phyloP scores from a whole-genome alignment of 768 basidiomycete species.

The Suillus paluster region DNA sequence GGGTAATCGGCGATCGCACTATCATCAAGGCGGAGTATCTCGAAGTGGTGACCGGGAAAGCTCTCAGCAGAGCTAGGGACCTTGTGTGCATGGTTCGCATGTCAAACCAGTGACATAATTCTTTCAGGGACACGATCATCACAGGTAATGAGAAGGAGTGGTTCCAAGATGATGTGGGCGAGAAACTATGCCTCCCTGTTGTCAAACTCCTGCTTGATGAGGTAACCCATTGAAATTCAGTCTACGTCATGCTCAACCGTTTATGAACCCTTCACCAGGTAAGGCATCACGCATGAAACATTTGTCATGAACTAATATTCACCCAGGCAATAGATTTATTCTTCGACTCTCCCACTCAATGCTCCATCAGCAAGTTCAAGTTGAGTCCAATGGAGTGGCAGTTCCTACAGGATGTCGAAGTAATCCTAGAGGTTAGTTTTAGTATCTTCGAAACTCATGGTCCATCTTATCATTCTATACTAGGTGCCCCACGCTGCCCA shows the following conservation, averaged over 20 bases:
- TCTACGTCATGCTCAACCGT: constrained; percentile 38
- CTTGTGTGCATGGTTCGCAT: too few relatives aligned
- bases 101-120: too few relatives aligned
- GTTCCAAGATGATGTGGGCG: not conserved
- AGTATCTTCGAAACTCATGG: not conserved
- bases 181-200: not conserved
- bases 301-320: not conserved
- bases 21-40: too few relatives aligned
- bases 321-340: constrained; percentile 11
- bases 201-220: constrained; percentile 33
- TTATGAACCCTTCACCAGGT: constrained; percentile 7
- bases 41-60: too few relatives aligned
- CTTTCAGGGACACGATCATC: not conserved
- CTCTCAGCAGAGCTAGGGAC: too few relatives aligned
- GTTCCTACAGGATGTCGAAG: constrained; percentile 15
- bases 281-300: not conserved
- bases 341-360: not conserved
- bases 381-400: constrained; percentile 7
- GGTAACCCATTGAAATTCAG: constrained; percentile 42
- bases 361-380: not conserved
- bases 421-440: constrained; percentile 12
- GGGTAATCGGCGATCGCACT: too few relatives aligned
- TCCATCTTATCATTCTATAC: not conserved
- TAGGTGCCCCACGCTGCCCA: constrained; percentile 9
- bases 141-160: constrained; percentile 11